Evolutionary conservation across 108 stramenopile species (phyloP).

Genomic region (Asterionellopsis glacialis): DNA sequence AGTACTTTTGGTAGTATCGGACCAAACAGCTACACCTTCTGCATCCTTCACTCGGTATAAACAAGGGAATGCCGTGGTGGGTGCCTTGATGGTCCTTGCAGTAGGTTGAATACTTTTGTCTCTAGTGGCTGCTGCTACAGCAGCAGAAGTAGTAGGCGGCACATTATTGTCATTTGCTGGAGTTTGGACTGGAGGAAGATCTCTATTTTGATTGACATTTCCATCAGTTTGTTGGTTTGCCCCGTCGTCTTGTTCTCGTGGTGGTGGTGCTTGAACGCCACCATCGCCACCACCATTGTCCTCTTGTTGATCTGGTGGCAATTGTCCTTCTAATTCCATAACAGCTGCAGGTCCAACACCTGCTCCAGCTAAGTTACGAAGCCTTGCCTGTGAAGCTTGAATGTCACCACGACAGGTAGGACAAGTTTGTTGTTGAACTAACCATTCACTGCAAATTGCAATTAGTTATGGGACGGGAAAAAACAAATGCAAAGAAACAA

Average conservation of each 20-base stretch:
- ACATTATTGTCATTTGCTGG: background rate
- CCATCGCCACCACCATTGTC: background rate
- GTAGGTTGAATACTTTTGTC: background rate
- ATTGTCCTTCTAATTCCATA: background rate
- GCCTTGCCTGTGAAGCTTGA: slow-evolving; percentile 55
- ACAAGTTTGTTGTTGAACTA: slow-evolving; percentile 97
- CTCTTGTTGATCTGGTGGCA: background rate
- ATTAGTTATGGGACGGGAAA: too few relatives aligned
- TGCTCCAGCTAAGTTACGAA: background rate
- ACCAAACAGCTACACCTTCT: background rate
- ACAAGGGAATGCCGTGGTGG: slow-evolving; percentile 2
- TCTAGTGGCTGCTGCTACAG: background rate
- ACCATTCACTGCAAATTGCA: slow-evolving; percentile 91
- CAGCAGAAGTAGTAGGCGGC: background rate
- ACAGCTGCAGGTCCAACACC: background rate
- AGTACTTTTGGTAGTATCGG: too few relatives aligned
- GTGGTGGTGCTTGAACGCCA: background rate
- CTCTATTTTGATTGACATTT: too few relatives aligned
- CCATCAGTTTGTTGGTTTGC: background rate
- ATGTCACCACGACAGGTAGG: slow-evolving; percentile 96
- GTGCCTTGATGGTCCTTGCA: background rate
- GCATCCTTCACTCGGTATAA: slow-evolving; percentile 3
- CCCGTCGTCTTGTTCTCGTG: background rate
- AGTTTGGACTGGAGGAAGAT: too few relatives aligned
- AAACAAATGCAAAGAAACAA: too few relatives aligned